phyloP scores from a whole-genome alignment of 106 monocot species.

The Apostasia ramifera region DNA sequence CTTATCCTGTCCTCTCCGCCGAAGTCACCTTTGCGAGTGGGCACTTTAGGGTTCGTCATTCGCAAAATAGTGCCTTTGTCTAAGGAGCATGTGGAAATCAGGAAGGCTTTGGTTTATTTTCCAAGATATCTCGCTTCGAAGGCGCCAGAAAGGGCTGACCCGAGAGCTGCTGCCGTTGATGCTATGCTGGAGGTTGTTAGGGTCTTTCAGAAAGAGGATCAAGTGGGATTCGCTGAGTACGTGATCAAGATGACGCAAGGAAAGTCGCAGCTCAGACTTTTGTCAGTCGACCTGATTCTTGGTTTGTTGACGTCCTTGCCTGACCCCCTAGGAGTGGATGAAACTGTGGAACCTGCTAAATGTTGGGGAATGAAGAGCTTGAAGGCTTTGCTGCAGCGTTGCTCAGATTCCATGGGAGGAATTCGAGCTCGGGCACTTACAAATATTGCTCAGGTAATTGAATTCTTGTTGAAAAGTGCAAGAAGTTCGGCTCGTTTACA shows the following conservation, averaged over 20 bases:
- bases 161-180: conserved; percentile 65
- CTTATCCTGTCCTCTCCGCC: conserved; percentile 32
- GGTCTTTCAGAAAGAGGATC: conserved; percentile 46
- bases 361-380: conserved; percentile 49
- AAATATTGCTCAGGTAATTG: conserved; percentile 55
- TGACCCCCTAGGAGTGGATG: conserved; percentile 24
- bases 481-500: conserved; percentile 24
- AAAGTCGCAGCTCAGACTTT: conserved; percentile 57
- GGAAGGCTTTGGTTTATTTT: conserved; percentile 57
- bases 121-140: conserved; percentile 70
- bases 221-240: conserved; percentile 39
- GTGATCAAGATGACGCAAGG: conserved; percentile 64
- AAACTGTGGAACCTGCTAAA: neutral
- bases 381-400: conserved; percentile 46
- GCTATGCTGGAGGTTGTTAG: conserved; percentile 57
- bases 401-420: conserved; percentile 51
- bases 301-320: conserved; percentile 50
- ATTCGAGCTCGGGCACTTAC: conserved; percentile 77
- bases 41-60: conserved; percentile 38
- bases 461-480: conserved; percentile 26
- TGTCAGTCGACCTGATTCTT: conserved; percentile 72
- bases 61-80: conserved; percentile 36
- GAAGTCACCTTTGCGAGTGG: conserved; percentile 38
- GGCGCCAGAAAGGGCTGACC: conserved; percentile 77
- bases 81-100: conserved; percentile 37